phyloP scores from a whole-genome alignment of 345 rosid genomes.

The Firmiana major region DNA sequence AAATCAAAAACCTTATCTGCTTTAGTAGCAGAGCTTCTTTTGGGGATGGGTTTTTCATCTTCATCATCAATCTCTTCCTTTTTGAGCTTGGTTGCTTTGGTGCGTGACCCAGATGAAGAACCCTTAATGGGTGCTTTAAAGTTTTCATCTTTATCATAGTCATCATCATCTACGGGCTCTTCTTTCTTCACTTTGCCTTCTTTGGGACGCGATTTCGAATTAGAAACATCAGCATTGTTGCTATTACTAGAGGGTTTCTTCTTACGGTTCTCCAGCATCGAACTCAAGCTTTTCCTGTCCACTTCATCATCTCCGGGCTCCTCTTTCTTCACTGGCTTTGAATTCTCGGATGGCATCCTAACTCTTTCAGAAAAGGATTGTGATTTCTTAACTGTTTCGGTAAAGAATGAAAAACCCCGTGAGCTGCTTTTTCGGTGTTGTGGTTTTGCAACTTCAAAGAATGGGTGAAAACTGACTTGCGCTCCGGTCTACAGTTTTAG shows the following conservation, averaged over 20 bases:
- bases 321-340: conserved; percentile 36
- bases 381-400: neutral
- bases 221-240: conserved; percentile 29
- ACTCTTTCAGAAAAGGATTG: neutral
- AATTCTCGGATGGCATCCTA: conserved; percentile 62
- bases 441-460: neutral
- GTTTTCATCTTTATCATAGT: conserved; percentile 11
- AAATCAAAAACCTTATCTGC: conserved; percentile 39
- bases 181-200: conserved; percentile 44
- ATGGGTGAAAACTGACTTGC: neutral
- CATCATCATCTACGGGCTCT: conserved; percentile 28
- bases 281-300: conserved; percentile 49
- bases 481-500: neutral
- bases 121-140: conserved; percentile 26
- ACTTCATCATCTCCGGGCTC: conserved; percentile 29
- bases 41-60: conserved; percentile 40
- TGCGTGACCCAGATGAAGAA: conserved; percentile 27
- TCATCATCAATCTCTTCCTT: conserved; percentile 43
- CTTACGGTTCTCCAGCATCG: conserved; percentile 40
- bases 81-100: conserved; percentile 32
- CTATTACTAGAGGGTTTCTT: conserved; percentile 38
- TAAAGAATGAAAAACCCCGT: neutral
- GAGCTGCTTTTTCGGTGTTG: neutral
- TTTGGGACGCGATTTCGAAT: conserved; percentile 31
- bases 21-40: conserved; percentile 32